phyloP scores from a whole-genome alignment of 225 moss, liverwort and hornwort genomes.

The Pleurozium schreberi region DNA sequence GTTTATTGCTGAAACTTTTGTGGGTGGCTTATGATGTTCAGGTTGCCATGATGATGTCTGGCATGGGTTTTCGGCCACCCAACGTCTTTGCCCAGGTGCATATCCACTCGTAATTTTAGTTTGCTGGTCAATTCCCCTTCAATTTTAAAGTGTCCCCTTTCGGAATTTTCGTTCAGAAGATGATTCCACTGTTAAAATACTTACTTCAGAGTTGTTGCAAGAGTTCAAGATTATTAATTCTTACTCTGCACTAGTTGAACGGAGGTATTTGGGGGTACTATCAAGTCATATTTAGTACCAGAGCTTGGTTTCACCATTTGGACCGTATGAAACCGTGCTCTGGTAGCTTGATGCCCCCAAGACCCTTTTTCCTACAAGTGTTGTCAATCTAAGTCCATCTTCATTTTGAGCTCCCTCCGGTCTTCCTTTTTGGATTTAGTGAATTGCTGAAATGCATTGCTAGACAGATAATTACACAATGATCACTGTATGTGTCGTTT shows the following conservation, averaged over 20 bases:
- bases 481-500: not conserved
- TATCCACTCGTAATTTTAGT: not conserved
- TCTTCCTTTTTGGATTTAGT: not conserved
- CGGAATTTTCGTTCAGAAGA: not conserved
- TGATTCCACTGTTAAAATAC: not conserved
- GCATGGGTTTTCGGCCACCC: slow-evolving; percentile 72
- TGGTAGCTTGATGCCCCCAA: not conserved
- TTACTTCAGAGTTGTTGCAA: not conserved
- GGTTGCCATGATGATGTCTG: slow-evolving; percentile 97
- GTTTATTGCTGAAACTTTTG: not conserved
- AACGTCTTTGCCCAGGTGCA: slow-evolving; percentile 74
- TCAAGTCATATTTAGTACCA: not conserved
- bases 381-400: not conserved
- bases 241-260: not conserved
- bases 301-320: not conserved
- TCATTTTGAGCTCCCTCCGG: not conserved
- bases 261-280: not conserved
- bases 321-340: not conserved
- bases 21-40: not conserved
- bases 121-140: not conserved
- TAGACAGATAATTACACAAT: not conserved
- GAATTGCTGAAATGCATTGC: not conserved
- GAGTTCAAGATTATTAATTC: not conserved
- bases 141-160: not conserved
- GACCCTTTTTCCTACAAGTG: not conserved